Evolutionary conservation across 2,329 filamentous ascomycete species (phyloP), one percentile per base, ranked within the genome.

Genomic region (Colletotrichum sp.): DNA sequence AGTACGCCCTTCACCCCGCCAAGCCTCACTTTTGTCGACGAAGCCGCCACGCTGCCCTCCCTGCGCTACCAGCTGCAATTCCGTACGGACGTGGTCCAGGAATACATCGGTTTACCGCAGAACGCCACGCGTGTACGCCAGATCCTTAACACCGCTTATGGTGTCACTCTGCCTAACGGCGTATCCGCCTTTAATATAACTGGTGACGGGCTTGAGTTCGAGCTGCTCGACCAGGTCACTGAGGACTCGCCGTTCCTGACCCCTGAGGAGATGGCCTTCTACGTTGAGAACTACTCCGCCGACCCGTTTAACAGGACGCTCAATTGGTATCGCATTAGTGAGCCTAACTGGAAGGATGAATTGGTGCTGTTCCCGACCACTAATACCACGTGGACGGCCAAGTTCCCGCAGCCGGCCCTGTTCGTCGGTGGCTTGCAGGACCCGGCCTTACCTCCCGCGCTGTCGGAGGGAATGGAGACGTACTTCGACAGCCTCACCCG

Each of bases 321-420:
- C 75, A 97, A 96, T 85, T 98, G 95, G 95, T 99, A 99, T 86
- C 92, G 95, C 57, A 94, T 91, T 3, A 88, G 91, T 15, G 87
- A 91, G 83, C 26, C 26, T 28, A 28, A 28, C 26, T 94, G 89
- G 82, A 90, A 95, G 62, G 95, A 98, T 78, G 96, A 98, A 81
- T 78, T 28, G 7, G 26, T 28, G 26, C 26, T 28, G 7, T 28
- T 28, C 26, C 26, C 26, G 26, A 28, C 26, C 26, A 28, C 26
- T 28, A 28, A 28, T 28, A 2, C 26, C 2, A 28, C 26, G 26
- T 28, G 26, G 26, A 28, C 7, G 26, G 26, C 26, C 26, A 28
- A 28, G 26, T 28, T 28, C 26, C 26, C 2, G 26, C 2, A 28
- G 26, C 26, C 2, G 26, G 26, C 26, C 26, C 26, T 28, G 26